A percentile compares a stretch with the other conserved stretches of the same genome.
These are phyloP conservation scores for Anthoceros angustus DNA, from an alignment of 225 moss, liverwort and hornwort genomes.

Conservation along the genomic window DNA sequence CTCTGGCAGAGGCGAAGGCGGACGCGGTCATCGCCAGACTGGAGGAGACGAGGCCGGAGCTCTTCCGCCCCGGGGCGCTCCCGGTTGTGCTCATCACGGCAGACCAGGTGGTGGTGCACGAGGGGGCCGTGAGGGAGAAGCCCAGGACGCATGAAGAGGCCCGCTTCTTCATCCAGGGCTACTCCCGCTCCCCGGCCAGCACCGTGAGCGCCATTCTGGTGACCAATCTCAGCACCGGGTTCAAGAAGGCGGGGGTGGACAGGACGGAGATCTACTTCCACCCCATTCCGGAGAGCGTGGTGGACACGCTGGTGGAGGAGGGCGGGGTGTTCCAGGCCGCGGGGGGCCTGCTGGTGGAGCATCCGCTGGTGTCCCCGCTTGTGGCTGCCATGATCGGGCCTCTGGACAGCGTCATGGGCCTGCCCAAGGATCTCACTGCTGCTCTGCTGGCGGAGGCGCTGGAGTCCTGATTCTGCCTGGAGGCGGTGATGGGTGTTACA, in stretches of 20 bases:
- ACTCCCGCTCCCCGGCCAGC: slow-evolving; percentile 64
- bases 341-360: slow-evolving; percentile 87
- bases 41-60: slow-evolving; percentile 13
- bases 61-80: slow-evolving; percentile 9
- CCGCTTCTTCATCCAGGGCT: slow-evolving; percentile 56
- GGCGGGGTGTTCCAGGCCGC: slow-evolving; percentile 67
- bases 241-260: slow-evolving; percentile 31
- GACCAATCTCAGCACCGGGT: slow-evolving; percentile 60
- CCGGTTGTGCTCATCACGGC: slow-evolving; percentile 74
- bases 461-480: background rate
- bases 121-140: slow-evolving; percentile 81
- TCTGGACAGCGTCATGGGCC: slow-evolving; percentile 45
- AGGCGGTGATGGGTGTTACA: background rate
- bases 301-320: slow-evolving; percentile 37
- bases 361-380: slow-evolving; percentile 86
- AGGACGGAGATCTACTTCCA: slow-evolving; percentile 37
- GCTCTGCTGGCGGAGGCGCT: slow-evolving; percentile 28
- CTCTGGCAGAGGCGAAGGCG: slow-evolving; percentile 73
- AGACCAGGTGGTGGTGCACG: slow-evolving; percentile 96
- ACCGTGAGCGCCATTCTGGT: slow-evolving; percentile 78
- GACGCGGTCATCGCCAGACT: slow-evolving; percentile 68
- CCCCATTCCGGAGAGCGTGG: slow-evolving; percentile 28
- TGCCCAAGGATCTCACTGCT: slow-evolving; percentile 33
- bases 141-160: slow-evolving; percentile 64
- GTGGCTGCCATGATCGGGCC: slow-evolving; percentile 84